phyloP scores from a whole-genome alignment of 139 green algal genomes.

The Coccomyxa sp. region DNA sequence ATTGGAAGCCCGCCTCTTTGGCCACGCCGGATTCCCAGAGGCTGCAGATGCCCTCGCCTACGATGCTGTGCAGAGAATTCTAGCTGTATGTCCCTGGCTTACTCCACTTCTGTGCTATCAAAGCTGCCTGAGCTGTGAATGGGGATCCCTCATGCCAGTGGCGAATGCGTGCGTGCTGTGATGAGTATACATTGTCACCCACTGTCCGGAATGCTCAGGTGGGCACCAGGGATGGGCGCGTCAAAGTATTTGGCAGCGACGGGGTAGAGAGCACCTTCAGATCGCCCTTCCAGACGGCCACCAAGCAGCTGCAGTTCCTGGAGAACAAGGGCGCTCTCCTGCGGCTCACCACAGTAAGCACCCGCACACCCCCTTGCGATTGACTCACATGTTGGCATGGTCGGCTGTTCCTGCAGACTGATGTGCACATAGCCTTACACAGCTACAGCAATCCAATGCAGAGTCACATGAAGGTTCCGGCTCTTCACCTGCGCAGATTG shows the following conservation, averaged over 20 bases:
- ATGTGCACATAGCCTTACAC: too few species aligned
- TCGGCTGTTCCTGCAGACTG: too few species aligned
- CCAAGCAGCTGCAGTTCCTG: slow-evolving; percentile 41
- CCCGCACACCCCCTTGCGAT: too few species aligned
- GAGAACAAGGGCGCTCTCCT: slow-evolving; percentile 28
- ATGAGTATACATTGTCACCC: too few species aligned
- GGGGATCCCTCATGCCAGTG: too few species aligned
- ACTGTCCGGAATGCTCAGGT: slow-evolving; percentile 21
- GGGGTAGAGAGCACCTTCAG: slow-evolving; percentile 35
- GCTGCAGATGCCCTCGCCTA: slow-evolving; percentile 39
- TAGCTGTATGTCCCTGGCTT: slow-evolving; percentile 28
- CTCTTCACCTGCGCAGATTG: too few species aligned
- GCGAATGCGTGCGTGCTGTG: too few species aligned
- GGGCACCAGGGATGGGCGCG: slow-evolving; percentile 35
- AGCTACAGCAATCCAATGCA: too few species aligned
- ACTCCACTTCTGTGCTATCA: not conserved
- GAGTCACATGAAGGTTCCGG: too few species aligned
- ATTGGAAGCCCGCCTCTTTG: slow-evolving; percentile 8
- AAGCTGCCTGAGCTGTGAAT: too few species aligned
- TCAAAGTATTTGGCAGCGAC: slow-evolving; percentile 40
- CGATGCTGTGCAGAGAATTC: slow-evolving; percentile 37
- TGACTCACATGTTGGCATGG: too few species aligned
- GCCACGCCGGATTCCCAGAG: slow-evolving; percentile 40
- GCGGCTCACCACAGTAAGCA: slow-evolving; percentile 32
- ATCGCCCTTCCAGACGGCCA: slow-evolving; percentile 15